phyloP scores from a whole-genome alignment of 192 early-diverging fungal genomes.

The Backusella circina region DNA sequence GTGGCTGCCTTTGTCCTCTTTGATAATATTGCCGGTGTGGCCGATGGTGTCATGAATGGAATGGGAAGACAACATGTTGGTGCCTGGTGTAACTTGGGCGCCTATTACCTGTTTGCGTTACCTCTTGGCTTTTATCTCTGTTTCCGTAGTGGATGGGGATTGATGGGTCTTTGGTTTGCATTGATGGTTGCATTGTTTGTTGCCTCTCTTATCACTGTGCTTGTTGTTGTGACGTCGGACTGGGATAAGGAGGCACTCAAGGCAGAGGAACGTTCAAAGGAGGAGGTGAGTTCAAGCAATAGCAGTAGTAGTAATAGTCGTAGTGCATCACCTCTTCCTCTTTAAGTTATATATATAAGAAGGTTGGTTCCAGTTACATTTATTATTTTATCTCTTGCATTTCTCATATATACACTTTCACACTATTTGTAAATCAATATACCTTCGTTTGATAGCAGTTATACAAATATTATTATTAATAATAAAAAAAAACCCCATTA shows the following conservation, averaged over 20 bases:
- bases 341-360: neutral
- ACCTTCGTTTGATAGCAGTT: neutral
- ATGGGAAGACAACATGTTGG: constrained; percentile 72
- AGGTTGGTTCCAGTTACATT: neutral
- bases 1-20: constrained; percentile 74
- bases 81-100: constrained; percentile 47
- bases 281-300: neutral
- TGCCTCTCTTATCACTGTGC: constrained; percentile 28
- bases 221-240: constrained; percentile 9
- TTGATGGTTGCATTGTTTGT: constrained; percentile 31
- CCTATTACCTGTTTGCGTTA: constrained; percentile 65
- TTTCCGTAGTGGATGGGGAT: constrained; percentile 48
- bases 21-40: constrained; percentile 60
- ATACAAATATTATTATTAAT: neutral
- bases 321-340: neutral
- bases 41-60: constrained; percentile 70
- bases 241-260: constrained; percentile 21
- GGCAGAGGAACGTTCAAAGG: constrained; percentile 9
- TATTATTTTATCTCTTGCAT: neutral
- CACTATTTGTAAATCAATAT: neutral
- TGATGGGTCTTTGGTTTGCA: constrained; percentile 63
- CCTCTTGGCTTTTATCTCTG: constrained; percentile 60
- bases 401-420: neutral
- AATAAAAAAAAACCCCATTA: neutral
- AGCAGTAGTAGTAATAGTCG: neutral